Evolutionary conservation across 2,329 filamentous ascomycete species (phyloP).

Genomic region (Fusarium sp.): DNA sequence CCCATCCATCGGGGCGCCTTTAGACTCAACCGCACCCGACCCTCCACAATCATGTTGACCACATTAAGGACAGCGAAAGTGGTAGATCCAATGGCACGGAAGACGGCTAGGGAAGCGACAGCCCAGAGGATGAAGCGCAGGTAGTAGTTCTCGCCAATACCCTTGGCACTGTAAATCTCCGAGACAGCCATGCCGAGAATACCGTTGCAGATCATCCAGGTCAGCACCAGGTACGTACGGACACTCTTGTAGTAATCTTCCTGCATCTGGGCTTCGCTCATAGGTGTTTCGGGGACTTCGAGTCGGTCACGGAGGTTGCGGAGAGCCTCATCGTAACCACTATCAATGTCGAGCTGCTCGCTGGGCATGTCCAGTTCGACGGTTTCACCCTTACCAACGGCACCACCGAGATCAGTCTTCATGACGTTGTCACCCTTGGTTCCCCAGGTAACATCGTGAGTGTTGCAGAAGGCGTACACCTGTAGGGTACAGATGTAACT

Average conservation of each 20-base stretch:
- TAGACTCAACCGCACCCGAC: constrained; percentile 73
- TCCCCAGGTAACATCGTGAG: constrained; percentile 48
- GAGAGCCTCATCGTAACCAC: constrained; percentile 95
- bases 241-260: constrained; percentile 99
- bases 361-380: constrained; percentile 98
- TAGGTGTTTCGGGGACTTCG: constrained; percentile 74
- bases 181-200: constrained; percentile 93
- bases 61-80: constrained; percentile 87
- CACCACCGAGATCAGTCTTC: constrained; percentile 90
- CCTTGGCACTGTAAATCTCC: constrained; percentile 81
- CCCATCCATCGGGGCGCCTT: constrained; percentile 66
- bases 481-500: constrained; percentile 97
- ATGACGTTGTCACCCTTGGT: constrained; percentile 98
- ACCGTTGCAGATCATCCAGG: constrained; percentile 93
- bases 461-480: constrained; percentile 88
- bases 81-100: constrained; percentile 85
- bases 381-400: constrained; percentile 80
- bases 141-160: constrained; percentile 87
- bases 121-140: constrained; percentile 93
- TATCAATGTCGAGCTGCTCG: constrained; percentile 98
- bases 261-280: constrained; percentile 85
- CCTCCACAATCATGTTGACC: constrained; percentile 88
- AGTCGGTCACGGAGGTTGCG: constrained; percentile 94
- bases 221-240: constrained; percentile 96
- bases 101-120: constrained; percentile 86